Conservation (phyloP, 2,329 filamentous ascomycete genomes). For the Verticillium dahliae region DNA sequence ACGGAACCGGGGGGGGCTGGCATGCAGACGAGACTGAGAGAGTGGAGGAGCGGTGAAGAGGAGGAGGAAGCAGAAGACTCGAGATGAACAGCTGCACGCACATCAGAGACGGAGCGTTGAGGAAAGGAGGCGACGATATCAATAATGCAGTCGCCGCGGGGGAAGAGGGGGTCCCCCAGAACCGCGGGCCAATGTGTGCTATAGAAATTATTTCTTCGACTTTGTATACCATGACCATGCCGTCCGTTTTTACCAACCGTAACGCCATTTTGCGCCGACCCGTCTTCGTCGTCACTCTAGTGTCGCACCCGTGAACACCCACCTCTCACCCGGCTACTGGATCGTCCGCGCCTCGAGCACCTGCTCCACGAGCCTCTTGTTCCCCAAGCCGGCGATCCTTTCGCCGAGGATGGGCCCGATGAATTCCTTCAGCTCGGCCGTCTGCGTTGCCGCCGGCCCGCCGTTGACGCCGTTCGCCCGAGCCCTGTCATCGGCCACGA, state of each 20-base stretch:
- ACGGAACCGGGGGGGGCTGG: neutral
- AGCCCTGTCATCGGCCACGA: constrained; percentile 22
- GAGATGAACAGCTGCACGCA: neutral
- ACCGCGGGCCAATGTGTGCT: neutral
- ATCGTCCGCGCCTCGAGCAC: constrained; percentile 50
- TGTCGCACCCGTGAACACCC: neutral
- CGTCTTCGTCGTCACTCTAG: constrained; percentile 3
- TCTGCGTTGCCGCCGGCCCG: constrained; percentile 26
- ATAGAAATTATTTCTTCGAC: constrained; percentile 6
- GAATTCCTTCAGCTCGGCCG: constrained; percentile 43
- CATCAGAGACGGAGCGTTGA: neutral
- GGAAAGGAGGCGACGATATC: neutral
- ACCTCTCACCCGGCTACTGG: constrained; percentile 22
- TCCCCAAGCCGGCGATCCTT: constrained; percentile 36
- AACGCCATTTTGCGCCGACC: constrained; percentile 14
- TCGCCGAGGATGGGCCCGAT: constrained; percentile 48
- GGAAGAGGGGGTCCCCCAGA: neutral
- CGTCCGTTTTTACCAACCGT: constrained; percentile 7
- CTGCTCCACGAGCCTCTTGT: constrained; percentile 39
- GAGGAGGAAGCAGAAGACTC: neutral
- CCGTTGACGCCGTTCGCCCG: constrained; percentile 11
- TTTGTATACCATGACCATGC: constrained; percentile 7
- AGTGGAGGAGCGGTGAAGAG: neutral
- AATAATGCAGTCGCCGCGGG: constrained; percentile 1
- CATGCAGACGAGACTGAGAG: neutral